Evolutionary conservation across 257 asterid genomes (phyloP), one percentile per base, ranked within the genome.

Genomic region (Nicotiana benthamiana): DNA sequence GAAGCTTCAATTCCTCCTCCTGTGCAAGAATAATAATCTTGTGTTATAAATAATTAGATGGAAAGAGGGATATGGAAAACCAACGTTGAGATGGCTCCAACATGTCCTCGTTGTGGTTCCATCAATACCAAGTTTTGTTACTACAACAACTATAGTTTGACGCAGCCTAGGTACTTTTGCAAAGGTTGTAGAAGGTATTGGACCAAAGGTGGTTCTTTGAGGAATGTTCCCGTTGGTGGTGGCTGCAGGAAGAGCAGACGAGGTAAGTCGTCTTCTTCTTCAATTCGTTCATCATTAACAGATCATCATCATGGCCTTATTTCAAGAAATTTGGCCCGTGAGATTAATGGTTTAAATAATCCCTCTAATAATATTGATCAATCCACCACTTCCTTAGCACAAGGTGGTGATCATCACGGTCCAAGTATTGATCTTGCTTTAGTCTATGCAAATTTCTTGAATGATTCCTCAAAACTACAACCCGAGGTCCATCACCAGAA

Each of bases 41-140:
- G 76, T 48, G 52, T 16, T 16, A 3, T 40, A 40, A 40, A 7
- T 16, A 11, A 40, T 65, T 87, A 70, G 40, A 92, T 91, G 97
- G 97, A 91, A 83, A 86, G 80, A 53, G 86, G 84, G 51, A 51
- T 53, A 83, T 89, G 93, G 92, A 90, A 86, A 27, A 83, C 91
- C 63, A 87, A 89, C 5, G 87, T 68, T 27, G 92, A 88, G 72
- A 20, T 84, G 16, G 75, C 91, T 16, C 92, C 97, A 51, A 77
- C 95, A 1, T 93, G 97, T 77, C 97, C 97, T 4, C 86, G 97
- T 36, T 93, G 97, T 68, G 97, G 94, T 75, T 93, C 97, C 1
- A 72, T 86, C 52, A 88, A 93, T 89, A 93, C 97, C 83, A 93
- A 93, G 60, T 93, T 93, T 79, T 93, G 97, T 84, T 91, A 93